Conservation (phyloP, 2,329 filamentous ascomycete genomes). For the Aspergillus caelatus region DNA sequence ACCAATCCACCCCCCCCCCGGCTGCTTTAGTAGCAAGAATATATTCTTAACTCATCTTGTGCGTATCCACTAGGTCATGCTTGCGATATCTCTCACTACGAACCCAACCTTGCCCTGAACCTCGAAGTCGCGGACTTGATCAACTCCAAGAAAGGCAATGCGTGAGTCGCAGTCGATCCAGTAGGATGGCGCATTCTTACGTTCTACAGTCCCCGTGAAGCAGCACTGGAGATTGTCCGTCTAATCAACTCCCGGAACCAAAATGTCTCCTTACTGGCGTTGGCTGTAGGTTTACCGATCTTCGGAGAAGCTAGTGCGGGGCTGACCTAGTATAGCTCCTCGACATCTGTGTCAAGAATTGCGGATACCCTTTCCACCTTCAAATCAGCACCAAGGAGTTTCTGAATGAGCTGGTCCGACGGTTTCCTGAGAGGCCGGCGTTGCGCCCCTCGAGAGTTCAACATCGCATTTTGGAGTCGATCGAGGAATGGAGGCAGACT, state of each 20-base stretch:
- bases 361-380: conserved; percentile 97
- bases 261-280: conserved; percentile 86
- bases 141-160: conserved; percentile 95
- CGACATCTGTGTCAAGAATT: conserved; percentile 99
- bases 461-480: conserved; percentile 87
- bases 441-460: conserved; percentile 85
- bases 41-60: conserved; percentile 16
- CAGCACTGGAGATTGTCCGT: conserved; percentile 87
- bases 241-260: conserved; percentile 97
- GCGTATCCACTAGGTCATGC: conserved; percentile 68
- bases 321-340: conserved; percentile 62
- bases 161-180: conserved; percentile 51
- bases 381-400: conserved; percentile 99
- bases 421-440: conserved; percentile 92
- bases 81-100: conserved; percentile 95
- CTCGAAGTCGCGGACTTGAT: conserved; percentile 96
- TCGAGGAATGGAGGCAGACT: conserved; percentile 97
- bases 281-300: conserved; percentile 58
- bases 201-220: conserved; percentile 73
- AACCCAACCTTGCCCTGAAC: conserved; percentile 93
- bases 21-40: not conserved
- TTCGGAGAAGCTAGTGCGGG: conserved; percentile 12
- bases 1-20: not conserved
- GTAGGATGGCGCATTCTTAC: conserved; percentile 27
- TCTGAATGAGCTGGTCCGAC: conserved; percentile 92